Evolutionary conservation across 306 rosid species (phyloP), one percentile per base, ranked within the genome.

Genomic region (Inga laurina): DNA sequence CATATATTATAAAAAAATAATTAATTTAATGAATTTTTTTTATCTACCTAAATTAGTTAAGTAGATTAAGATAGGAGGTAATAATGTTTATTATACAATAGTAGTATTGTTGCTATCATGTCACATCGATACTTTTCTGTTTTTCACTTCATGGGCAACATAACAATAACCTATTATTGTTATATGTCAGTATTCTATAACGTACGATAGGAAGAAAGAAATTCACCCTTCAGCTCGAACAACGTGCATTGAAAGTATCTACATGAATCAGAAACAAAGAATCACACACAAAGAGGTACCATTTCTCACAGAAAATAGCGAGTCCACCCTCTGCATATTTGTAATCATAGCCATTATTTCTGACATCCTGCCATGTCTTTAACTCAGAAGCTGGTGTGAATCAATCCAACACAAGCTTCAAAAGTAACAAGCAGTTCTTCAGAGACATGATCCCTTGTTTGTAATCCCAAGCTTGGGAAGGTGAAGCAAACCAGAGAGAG

Each of bases 281-380:
- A 64, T 61, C 16, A 61, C 35, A 0, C 68, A 49, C 54, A 49
- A 2, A 62, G 71, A 15, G 43, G 44, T 32, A 34, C 45, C 34
- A 69, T 7, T 22, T 71, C 27, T 72, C 14, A 71, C 48, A 45
- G 32, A 49, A 52, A 78, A 72, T 44, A 43, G 75, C n/a, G 75
- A 72, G 72, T 46, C 64, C 39, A 49, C 54, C 54, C 14, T 49
- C 54, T 49, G 54, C 54, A 10, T 14, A 49, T 3, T 49, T 12
- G 16, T 49, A 79, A 62, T 57, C 67, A 83, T 72, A 52, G 37
- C 68, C 77, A 83, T 79, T 54, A 79, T 76, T 54, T 24, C 43
- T 80, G 61, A 37, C 48, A 77, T 74, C 59, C 75, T 49, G 37
- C 64, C 68, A 65, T 83, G 69, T 24, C 45, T 80, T 39, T 75